phyloP scores from a whole-genome alignment of 2,329 filamentous ascomycete species.

The Aspergillus quadrilineatus region DNA sequence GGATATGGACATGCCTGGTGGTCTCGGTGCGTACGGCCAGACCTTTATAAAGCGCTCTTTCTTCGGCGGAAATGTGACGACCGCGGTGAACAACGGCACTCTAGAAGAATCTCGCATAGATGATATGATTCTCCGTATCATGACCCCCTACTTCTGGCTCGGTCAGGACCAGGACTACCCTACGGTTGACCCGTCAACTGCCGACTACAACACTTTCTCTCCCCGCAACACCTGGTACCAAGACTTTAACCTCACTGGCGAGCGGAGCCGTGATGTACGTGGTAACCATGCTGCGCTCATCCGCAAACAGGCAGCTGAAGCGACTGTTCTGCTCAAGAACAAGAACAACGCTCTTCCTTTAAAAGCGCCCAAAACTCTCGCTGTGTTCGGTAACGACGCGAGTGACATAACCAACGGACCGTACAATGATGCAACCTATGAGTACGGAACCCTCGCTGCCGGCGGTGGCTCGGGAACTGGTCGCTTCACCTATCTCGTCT shows the following conservation, averaged over 20 bases:
- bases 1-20: slow-evolving; percentile 35
- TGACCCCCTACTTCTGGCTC: slow-evolving; percentile 49
- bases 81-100: slow-evolving; percentile 39
- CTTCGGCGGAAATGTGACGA: slow-evolving; percentile 21
- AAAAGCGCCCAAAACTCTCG: slow-evolving; percentile 47
- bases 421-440: slow-evolving; percentile 13
- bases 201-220: slow-evolving; percentile 14
- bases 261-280: slow-evolving; percentile 58
- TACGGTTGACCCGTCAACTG: slow-evolving; percentile 29
- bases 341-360: slow-evolving; percentile 50
- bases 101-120: slow-evolving; percentile 43
- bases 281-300: slow-evolving; percentile 68
- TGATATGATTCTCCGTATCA: slow-evolving; percentile 49
- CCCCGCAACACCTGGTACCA: slow-evolving; percentile 16
- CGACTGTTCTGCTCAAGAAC: slow-evolving; percentile 69
- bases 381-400: slow-evolving; percentile 53
- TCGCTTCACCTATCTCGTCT: slow-evolving; percentile 26
- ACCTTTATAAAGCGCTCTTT: slow-evolving; percentile 38
- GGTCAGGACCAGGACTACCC: slow-evolving; percentile 43
- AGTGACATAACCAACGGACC: slow-evolving; percentile 32
- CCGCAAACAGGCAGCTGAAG: slow-evolving; percentile 70
- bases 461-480: slow-evolving; percentile 22
- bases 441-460: slow-evolving; percentile 20
- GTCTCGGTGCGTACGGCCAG: slow-evolving; percentile 31
- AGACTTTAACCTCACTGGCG: slow-evolving; percentile 18